A percentile compares a stretch with the other conserved stretches of the same genome.
These are phyloP conservation scores for Eimeria tenella DNA, from an alignment of 169 alveolate species.

Conservation along the genomic window DNA sequence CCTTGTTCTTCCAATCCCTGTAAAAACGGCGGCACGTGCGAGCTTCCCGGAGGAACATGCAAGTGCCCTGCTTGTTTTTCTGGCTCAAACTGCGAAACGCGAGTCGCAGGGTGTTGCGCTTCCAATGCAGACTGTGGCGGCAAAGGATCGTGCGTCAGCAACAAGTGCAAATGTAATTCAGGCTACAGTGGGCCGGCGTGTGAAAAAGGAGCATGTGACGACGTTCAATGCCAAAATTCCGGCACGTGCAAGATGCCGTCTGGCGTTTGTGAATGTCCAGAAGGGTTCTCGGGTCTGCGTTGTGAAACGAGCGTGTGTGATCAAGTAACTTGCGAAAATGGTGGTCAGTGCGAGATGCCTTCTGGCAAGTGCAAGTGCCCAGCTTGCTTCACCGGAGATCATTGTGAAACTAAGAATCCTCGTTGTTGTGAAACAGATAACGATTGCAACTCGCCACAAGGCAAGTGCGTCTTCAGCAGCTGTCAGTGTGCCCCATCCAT, in stretches of 20 bases:
- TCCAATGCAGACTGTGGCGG: constrained; percentile 58
- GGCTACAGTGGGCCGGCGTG: constrained; percentile 71
- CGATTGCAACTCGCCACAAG: constrained; percentile 68
- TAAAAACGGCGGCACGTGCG: constrained; percentile 66
- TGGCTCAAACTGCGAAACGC: constrained; percentile 44
- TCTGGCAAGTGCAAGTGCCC: constrained; percentile 72
- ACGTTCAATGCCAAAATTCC: constrained; percentile 43
- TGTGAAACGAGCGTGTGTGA: constrained; percentile 68
- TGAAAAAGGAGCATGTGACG: constrained; percentile 61
- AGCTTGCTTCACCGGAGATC: constrained; percentile 56
- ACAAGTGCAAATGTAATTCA: constrained; percentile 68
- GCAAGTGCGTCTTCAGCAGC: constrained; percentile 50
- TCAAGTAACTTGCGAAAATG: constrained; percentile 44
- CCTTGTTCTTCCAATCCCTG: constrained; percentile 51
- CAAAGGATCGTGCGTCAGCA: constrained; percentile 66
- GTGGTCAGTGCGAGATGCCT: constrained; percentile 71
- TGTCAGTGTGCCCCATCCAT: constrained; percentile 65
- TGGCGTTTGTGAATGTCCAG: constrained; percentile 70
- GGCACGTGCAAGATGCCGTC: constrained; percentile 63
- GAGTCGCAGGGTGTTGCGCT: constrained; percentile 47
- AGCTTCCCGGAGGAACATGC: constrained; percentile 60
- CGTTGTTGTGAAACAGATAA: constrained; percentile 64
- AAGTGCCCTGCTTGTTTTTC: constrained; percentile 65
- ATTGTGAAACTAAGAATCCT: constrained; percentile 33
- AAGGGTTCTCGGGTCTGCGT: constrained; percentile 55